Evolutionary conservation across 306 rosid genomes (phyloP).

Genomic region (Prosopis cineraria): DNA sequence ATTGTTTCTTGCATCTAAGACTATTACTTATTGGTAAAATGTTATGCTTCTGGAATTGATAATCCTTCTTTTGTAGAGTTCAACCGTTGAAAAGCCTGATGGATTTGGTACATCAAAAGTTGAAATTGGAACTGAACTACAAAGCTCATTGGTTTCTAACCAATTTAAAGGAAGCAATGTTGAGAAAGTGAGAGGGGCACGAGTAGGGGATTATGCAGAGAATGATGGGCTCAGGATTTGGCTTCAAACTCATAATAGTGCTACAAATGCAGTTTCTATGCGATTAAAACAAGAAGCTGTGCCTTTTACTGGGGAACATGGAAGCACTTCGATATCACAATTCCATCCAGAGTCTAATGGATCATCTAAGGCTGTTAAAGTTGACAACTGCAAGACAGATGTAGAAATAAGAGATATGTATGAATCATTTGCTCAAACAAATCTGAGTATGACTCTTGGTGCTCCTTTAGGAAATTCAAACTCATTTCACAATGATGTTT

Average conservation of each 20-base stretch:
- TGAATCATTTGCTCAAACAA: slow-evolving; percentile 75
- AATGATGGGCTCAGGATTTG: slow-evolving; percentile 63
- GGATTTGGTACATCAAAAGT: slow-evolving; percentile 56
- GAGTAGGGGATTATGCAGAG: slow-evolving; percentile 48
- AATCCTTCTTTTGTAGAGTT: slow-evolving; percentile 54
- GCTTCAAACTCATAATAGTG: slow-evolving; percentile 64
- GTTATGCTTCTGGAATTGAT: slow-evolving; percentile 31
- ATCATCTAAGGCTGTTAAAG: slow-evolving; percentile 59
- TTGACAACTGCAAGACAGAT: slow-evolving; percentile 56
- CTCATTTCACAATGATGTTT: slow-evolving; percentile 47
- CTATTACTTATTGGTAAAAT: background rate
- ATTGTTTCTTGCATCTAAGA: slow-evolving; percentile 22
- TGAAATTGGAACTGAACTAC: slow-evolving; percentile 47
- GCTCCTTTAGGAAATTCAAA: slow-evolving; percentile 57
- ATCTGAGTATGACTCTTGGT: slow-evolving; percentile 74
- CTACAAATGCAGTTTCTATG: slow-evolving; percentile 49
- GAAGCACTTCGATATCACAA: slow-evolving; percentile 51
- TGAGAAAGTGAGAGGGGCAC: slow-evolving; percentile 50
- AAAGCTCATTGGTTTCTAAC: slow-evolving; percentile 44
- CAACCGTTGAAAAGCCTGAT: slow-evolving; percentile 55
- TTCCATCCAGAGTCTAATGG: slow-evolving; percentile 58
- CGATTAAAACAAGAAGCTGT: slow-evolving; percentile 65
- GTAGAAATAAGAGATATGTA: slow-evolving; percentile 56
- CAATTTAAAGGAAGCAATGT: slow-evolving; percentile 45
- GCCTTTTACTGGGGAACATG: slow-evolving; percentile 55